Evolutionary conservation across 257 asterid species (phyloP).

Genomic region (Jacaranda copaia): DNA sequence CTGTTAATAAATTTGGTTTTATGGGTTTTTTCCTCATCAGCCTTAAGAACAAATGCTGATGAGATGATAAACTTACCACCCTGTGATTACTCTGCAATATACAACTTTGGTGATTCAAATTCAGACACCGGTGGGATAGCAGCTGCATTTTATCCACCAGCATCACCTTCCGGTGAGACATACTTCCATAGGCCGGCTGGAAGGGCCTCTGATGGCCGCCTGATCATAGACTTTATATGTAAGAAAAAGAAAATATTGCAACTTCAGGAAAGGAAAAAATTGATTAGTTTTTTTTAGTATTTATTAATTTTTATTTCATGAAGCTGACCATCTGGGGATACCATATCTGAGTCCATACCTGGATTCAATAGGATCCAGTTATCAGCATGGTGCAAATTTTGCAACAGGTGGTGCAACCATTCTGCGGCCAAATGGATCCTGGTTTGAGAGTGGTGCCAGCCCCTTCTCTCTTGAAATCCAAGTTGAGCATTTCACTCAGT

Average conservation of each 20-base stretch:
- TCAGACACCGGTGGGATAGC: slow-evolving; percentile 64
- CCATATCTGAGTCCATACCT: slow-evolving; percentile 62
- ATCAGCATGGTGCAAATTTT: slow-evolving; percentile 64
- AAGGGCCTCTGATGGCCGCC: slow-evolving; percentile 66
- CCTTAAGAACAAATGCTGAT: slow-evolving; percentile 14
- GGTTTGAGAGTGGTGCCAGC: slow-evolving; percentile 54
- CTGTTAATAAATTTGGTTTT: slow-evolving; percentile 8
- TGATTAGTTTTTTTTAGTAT: neutral
- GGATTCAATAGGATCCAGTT: slow-evolving; percentile 62
- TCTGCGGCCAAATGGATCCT: slow-evolving; percentile 42
- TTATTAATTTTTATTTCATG: neutral
- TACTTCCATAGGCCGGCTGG: slow-evolving; percentile 56
- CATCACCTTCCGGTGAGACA: slow-evolving; percentile 52
- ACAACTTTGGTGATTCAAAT: slow-evolving; percentile 67
- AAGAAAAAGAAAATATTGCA: neutral
- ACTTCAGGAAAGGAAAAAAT: neutral
- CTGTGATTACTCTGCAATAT: slow-evolving; percentile 53
- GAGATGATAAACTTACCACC: slow-evolving; percentile 18
- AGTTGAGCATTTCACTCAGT: slow-evolving; percentile 62
- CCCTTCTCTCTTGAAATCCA: slow-evolving; percentile 70
- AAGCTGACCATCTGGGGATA: slow-evolving; percentile 57
- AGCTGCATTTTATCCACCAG: slow-evolving; percentile 55
- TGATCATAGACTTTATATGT: slow-evolving; percentile 63
- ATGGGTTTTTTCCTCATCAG: slow-evolving; percentile 18
- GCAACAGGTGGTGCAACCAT: slow-evolving; percentile 81